Conservation (phyloP, 139 green algal species). For the Tetraselmis striata region DNA sequence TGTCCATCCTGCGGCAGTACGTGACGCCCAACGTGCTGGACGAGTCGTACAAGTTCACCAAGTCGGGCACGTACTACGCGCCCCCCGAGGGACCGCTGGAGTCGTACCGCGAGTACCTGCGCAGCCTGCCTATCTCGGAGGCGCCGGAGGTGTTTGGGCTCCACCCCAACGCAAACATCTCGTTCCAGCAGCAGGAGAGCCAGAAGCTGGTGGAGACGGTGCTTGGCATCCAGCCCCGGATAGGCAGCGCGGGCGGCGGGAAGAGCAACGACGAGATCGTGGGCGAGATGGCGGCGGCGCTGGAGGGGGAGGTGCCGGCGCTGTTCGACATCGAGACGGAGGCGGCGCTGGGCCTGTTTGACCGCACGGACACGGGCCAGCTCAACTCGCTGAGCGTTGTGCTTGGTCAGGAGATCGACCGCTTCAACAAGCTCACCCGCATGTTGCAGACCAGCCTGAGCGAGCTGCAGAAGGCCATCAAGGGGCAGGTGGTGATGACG, state of each 20-base stretch:
- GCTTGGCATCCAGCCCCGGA: constrained; percentile 64
- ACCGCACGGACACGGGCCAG: constrained; percentile 43
- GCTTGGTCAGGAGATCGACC: constrained; percentile 66
- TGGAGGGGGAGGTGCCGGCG: constrained; percentile 36
- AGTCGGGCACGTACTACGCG: constrained; percentile 42
- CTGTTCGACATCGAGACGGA: constrained; percentile 32
- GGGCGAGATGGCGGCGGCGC: constrained; percentile 41
- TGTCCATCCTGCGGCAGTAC: constrained; percentile 65
- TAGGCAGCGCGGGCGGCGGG: constrained; percentile 17
- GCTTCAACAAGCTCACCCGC: constrained; percentile 42
- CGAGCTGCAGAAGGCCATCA: constrained; percentile 73
- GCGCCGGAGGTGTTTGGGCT: constrained; percentile 83
- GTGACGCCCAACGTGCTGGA: constrained; percentile 52
- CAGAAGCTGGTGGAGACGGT: constrained; percentile 54
- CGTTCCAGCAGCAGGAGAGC: constrained; percentile 71
- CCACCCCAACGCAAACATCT: constrained; percentile 80
- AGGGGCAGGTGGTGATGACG: constrained; percentile 79
- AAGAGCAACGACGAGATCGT: constrained; percentile 53
- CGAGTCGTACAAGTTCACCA: constrained; percentile 54
- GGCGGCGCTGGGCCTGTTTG: constrained; percentile 42
- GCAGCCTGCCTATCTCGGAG: constrained; percentile 48
- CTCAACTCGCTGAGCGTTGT: constrained; percentile 70
- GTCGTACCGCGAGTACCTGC: constrained; percentile 55
- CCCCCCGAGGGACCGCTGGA: constrained; percentile 39
- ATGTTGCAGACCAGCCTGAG: constrained; percentile 41